Percentiles rank a stretch among this genome's conserved stretches.
These are phyloP conservation scores for Mycosphaerelloides madeirae DNA, from an alignment of 2,329 filamentous ascomycete genomes.

Conservation along the genomic window DNA sequence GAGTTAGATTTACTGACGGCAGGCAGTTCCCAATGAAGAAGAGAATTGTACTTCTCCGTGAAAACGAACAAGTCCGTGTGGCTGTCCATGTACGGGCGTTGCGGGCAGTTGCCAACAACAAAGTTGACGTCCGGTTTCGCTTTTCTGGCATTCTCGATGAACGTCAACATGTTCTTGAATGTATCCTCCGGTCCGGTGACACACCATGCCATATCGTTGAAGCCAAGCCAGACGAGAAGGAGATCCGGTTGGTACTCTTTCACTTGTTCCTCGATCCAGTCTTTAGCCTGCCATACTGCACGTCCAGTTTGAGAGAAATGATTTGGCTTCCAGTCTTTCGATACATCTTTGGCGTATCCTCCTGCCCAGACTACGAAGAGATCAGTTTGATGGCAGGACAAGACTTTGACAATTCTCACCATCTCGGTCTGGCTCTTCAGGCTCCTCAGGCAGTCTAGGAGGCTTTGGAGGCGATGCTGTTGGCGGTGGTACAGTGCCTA, in stretches of 20 bases:
- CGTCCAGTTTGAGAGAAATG: constrained; percentile 27
- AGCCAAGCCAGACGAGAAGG: constrained; percentile 22
- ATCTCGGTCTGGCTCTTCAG: constrained; percentile 6
- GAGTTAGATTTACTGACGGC: constrained; percentile 27
- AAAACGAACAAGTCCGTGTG: constrained; percentile 18
- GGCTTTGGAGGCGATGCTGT: constrained; percentile 26
- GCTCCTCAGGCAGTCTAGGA: constrained; percentile 10
- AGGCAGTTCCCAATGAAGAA: constrained; percentile 18
- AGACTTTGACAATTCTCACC: background rate
- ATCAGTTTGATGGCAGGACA: background rate
- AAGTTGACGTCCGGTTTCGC: constrained; percentile 24
- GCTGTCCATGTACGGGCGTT: constrained; percentile 16
- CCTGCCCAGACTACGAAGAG: constrained; percentile 15
- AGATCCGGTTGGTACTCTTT: constrained; percentile 31
- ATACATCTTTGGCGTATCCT: constrained; percentile 31
- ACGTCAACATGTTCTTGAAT: constrained; percentile 21
- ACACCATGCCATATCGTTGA: constrained; percentile 25
- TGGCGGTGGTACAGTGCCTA: constrained; percentile 29
- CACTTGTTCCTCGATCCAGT: constrained; percentile 28
- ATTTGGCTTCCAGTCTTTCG: constrained; percentile 21
- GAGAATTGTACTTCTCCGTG: constrained; percentile 18
- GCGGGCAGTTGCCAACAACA: constrained; percentile 20
- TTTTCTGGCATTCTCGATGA: constrained; percentile 31
- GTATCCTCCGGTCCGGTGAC: constrained; percentile 19
- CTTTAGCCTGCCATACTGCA: constrained; percentile 31